Conservation (phyloP, 148 eudicot genomes). For the Persicaria tinctoria region DNA sequence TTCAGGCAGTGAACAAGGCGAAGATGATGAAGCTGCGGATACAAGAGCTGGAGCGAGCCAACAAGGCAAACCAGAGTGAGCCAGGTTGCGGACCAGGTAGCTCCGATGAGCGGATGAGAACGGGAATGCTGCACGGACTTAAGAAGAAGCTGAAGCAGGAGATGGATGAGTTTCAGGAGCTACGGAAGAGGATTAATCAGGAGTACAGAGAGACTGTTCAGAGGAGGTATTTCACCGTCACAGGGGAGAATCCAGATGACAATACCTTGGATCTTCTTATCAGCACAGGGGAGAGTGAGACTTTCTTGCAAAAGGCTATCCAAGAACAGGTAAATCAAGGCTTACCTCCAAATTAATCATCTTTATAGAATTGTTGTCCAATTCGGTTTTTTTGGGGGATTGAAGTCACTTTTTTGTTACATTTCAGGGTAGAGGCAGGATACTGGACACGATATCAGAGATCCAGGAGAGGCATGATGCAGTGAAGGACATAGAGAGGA, state of each 20-base stretch:
- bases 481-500: constrained; percentile 44
- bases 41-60: constrained; percentile 59
- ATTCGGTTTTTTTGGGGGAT: too few species aligned
- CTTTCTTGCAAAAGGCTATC: constrained; percentile 72
- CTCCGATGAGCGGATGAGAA: constrained; percentile 66
- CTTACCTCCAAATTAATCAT: too few species aligned
- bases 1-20: too few species aligned
- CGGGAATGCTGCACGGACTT: constrained; percentile 64
- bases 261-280: constrained; percentile 50
- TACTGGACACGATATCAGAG: constrained; percentile 48
- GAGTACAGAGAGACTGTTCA: constrained; percentile 80
- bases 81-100: constrained; percentile 86
- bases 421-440: constrained; percentile 43
- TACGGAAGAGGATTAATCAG: constrained; percentile 40
- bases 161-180: constrained; percentile 56
- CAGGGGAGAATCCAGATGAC: constrained; percentile 80
- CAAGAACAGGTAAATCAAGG: constrained; percentile 50
- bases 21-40: background rate
- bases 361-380: too few species aligned
- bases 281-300: constrained; percentile 82
- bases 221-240: constrained; percentile 77
- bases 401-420: background rate
- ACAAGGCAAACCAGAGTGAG: constrained; percentile 49
- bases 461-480: constrained; percentile 60
- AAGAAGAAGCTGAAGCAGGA: constrained; percentile 63